phyloP scores from a whole-genome alignment of 1,284 basidiomycete species.

The Calocybe gambosa region DNA sequence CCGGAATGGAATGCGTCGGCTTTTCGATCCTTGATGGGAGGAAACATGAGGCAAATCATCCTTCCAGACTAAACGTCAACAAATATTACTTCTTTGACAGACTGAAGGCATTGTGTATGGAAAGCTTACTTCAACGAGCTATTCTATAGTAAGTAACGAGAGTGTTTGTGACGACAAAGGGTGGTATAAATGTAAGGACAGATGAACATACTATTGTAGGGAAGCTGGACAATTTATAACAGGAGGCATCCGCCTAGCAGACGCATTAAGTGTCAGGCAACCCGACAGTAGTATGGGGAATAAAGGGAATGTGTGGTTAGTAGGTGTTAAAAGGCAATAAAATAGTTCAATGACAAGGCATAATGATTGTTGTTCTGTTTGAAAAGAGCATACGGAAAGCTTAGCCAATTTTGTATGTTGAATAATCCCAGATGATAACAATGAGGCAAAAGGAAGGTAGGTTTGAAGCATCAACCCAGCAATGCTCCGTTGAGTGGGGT shows the following conservation, averaged over 20 bases:
- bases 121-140: neutral
- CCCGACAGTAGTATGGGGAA: slow-evolving; percentile 7
- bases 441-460: slow-evolving; percentile 6
- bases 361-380: slow-evolving; percentile 16
- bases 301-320: slow-evolving; percentile 9
- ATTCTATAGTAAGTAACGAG: slow-evolving; percentile 4
- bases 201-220: slow-evolving; percentile 9
- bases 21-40: neutral
- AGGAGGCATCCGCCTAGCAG: neutral
- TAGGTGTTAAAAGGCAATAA: slow-evolving; percentile 18
- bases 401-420: slow-evolving; percentile 9
- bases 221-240: slow-evolving; percentile 3
- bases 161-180: slow-evolving; percentile 15
- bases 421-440: slow-evolving; percentile 10
- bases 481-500: slow-evolving; percentile 4
- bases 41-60: neutral
- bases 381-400: slow-evolving; percentile 16
- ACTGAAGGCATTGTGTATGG: neutral
- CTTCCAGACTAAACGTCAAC: neutral
- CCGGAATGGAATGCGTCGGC: neutral
- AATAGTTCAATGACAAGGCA: slow-evolving; percentile 17
- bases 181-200: slow-evolving; percentile 20
- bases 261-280: neutral
- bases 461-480: slow-evolving; percentile 3
- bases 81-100: neutral